phyloP scores from a whole-genome alignment of 75 land plant genomes.

The Pinus taeda region DNA sequence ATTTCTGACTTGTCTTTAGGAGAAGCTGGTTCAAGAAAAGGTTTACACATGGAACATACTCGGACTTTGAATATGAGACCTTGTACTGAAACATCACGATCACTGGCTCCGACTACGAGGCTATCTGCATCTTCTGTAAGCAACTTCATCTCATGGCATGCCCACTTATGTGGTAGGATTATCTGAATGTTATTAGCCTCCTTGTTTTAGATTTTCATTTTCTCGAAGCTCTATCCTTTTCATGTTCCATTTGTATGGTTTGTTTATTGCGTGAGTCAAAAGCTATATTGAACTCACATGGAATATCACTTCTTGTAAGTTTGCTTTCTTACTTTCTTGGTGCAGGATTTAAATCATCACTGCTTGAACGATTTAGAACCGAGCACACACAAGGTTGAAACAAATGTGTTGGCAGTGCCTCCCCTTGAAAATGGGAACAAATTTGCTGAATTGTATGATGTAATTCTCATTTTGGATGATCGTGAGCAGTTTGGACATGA shows the following conservation, averaged over 20 bases:
- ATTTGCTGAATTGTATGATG: conserved; percentile 73
- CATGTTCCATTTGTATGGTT: neutral
- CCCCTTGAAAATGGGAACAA: conserved; percentile 61
- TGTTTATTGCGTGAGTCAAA: neutral
- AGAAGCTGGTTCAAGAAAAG: neutral
- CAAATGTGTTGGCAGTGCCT: conserved; percentile 45
- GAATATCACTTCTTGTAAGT: neutral
- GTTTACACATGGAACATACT: neutral
- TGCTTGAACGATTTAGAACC: neutral
- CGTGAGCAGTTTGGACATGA: conserved; percentile 73
- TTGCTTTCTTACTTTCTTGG: neutral
- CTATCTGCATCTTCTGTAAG: conserved; percentile 3
- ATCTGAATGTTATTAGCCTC: neutral
- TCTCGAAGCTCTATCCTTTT: neutral
- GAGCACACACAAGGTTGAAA: neutral
- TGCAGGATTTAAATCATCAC: neutral
- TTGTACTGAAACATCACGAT: neutral
- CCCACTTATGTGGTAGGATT: neutral
- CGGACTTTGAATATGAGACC: neutral
- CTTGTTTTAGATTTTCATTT: neutral
- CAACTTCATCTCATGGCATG: neutral
- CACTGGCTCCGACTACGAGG: neutral
- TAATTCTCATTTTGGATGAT: conserved; percentile 82
- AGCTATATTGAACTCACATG: neutral
- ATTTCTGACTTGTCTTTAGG: neutral